Base-by-base conservation (phyloP, 768 basidiomycete genomes). In the Hericium alpestre region DNA sequence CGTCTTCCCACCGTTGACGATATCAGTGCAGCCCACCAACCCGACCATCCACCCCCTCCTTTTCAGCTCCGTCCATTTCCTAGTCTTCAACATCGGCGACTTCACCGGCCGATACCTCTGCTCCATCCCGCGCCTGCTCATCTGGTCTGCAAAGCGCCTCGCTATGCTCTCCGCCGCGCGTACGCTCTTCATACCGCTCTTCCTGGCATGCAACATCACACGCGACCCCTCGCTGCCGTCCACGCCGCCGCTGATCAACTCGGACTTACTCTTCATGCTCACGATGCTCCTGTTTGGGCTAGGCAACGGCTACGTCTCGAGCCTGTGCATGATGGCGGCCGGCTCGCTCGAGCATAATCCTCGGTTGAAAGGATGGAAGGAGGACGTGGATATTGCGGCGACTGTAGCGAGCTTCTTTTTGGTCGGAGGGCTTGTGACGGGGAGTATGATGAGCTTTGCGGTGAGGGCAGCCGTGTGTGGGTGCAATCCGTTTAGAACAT, bases 181-280 rank as follows among this genome's bases (percentile, higher is more conserved):
- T 55, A 87, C 84, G 1, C 65, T 92, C 38, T 94, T 95, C 72
- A 80, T 96, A 51, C 91, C 91, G 32, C 64, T 93, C 43, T 86
- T 95, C 70, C 76, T 95, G n/a, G 75, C 86, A 71, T 95, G 93
- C 76, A 96, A 96, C 66, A 71, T 94, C 43, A 81, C 84, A 61
- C 79, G 76, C 47, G 63, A 65, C 40, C 48, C 72, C 74, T 32
- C 62, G 65, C 18, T 60, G 13, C 41, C 65, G 10, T 62, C 64
- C 7, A 46, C 58, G 4, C 38, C 63, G 11, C 61, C 71, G 1
- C 56, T 86, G 59, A 84, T 94, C 73, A 83, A 73, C 69, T 93
- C 90, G 2, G 92, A 95, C 65, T 51, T 80, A 39, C 51, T 84
- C 11, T 95, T 83, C 73, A 83, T 94, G 80, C 37, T 80, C 23